phyloP scores from a whole-genome alignment of 2,329 filamentous ascomycete genomes.

The Claviceps sp. region DNA sequence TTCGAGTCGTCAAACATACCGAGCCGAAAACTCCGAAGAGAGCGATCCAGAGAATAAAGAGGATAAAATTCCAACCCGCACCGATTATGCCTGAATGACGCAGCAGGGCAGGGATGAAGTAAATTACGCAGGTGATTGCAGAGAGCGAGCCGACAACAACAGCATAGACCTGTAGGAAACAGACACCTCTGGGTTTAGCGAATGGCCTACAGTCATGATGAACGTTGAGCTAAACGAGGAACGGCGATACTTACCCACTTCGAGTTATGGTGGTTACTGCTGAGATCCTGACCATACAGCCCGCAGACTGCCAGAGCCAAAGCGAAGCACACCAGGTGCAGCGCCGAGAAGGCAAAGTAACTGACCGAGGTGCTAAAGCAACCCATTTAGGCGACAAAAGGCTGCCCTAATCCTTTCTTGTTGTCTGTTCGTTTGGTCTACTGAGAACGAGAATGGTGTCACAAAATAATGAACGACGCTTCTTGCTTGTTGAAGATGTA shows the following conservation, averaged over 20 bases:
- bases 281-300: slow-evolving; percentile 61
- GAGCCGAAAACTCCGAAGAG: slow-evolving; percentile 75
- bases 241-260: slow-evolving; percentile 50
- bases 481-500: neutral
- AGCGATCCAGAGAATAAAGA: slow-evolving; percentile 68
- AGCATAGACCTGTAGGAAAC: slow-evolving; percentile 48
- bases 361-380: slow-evolving; percentile 29
- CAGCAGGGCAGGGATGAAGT: slow-evolving; percentile 49
- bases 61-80: slow-evolving; percentile 56
- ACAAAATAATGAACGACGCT: neutral
- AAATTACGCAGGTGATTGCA: slow-evolving; percentile 50
- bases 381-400: slow-evolving; percentile 24
- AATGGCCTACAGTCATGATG: neutral
- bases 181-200: slow-evolving; percentile 1
- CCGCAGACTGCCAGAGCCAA: slow-evolving; percentile 66
- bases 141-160: slow-evolving; percentile 54
- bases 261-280: slow-evolving; percentile 41
- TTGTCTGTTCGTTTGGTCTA: neutral
- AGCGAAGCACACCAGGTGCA: slow-evolving; percentile 67
- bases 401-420: neutral
- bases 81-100: slow-evolving; percentile 32
- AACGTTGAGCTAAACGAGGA: neutral
- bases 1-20: slow-evolving; percentile 20
- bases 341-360: slow-evolving; percentile 41
- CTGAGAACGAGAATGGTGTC: neutral